Base-by-base conservation (phyloP, 2,329 filamentous ascomycete species). In the Venturia oleaginea region DNA sequence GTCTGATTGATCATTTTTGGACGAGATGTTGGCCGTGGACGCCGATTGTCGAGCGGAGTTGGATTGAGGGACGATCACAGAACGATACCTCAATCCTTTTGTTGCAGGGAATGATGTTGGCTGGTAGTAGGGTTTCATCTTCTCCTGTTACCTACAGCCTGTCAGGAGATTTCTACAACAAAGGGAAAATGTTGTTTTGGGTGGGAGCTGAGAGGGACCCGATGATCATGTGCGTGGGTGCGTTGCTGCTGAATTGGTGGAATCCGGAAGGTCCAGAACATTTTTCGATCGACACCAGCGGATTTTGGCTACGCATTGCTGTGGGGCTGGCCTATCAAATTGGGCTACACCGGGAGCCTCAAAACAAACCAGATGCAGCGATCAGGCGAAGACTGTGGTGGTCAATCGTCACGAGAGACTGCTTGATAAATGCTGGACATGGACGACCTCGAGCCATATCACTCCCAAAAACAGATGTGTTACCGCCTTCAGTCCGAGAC, bases 251-350 rank as follows among this genome's bases (percentile, higher is more conserved):
- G 40, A 76, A 78, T 66, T 78, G 76, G 76, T 78, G 76, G 69
- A 78, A 78, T 59, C 76, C 76, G 0, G 74, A 76, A 66, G 76
- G 76, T 0, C 76, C 76, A 0, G 76, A 77, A 62, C 70, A 72
- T 55, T 71, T 76, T 19, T 78, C 76, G 13, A 71, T 76, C 8
- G 76, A 79, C 65, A 78, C 75, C 0, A 78, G 77, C 63, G 74
- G 75, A 13, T 79, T 79, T 65, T 79, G 77, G 77, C 69, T 77
- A 37, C 72, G 76, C 27, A 74, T 78, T 32, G 75, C 75, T 43
- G 73, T 76, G 24, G 76, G 76, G 1, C 67, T 79, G 32, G 76
- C 76, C 2, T 77, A 78, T 69, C 77, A 79, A 64, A 72, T 78
- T 64, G 77, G 77, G 3, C 69, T 79, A n/a, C 77, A 79, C 65